Evolutionary conservation across 768 basidiomycete genomes (phyloP), one percentile per base, ranked within the genome.

Genomic region (Russula sp.): DNA sequence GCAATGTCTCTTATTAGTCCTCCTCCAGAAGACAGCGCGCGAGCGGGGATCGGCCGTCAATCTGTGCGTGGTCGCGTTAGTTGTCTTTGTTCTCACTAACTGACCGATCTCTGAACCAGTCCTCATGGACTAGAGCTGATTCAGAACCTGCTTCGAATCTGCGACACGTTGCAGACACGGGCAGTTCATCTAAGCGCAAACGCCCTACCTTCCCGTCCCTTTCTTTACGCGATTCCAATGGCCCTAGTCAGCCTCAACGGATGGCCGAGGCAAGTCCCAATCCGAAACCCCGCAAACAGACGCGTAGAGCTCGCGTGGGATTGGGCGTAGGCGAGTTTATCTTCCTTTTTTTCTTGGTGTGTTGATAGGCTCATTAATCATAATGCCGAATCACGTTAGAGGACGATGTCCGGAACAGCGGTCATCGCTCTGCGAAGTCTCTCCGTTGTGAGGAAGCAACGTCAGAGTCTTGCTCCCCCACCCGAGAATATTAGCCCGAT

Each of bases 271-370:
- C 75, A 5, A 87, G 84, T 0, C 85, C 84, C 13, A 85, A 87
- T 70, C 83, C 85, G 40, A 85, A 84, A 71, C 78, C 84, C 1
- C 81, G 85, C 67, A 88, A 88, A 69, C 73, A 78, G 32, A 61
- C 58, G 34, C 62, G 68, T 46, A 67, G 54, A 22, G 6, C 40
- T 22, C 44, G 40, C 34, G 18, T 24, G 1, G 52, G 18, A 38
- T 55, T 51, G 5, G 57, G 32, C 11, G 48, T 26, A 49, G 66
- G 66, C 38, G 20, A 67, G 56, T 67, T 36, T 36, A 36, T 36
- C n/a, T 1, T 40, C 8, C 50, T 51, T 50, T 56, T 14, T 44
- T 26, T 44, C 42, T 56, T 10, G 20, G 11, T n/a, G 24, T 51
- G 18, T 28, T 51, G 24, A 9, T 30, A 24, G 18, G 14, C 22